Evolutionary conservation across 805 yeast genomes (phyloP).

Genomic region (Nakazawaea laoshanensis): DNA sequence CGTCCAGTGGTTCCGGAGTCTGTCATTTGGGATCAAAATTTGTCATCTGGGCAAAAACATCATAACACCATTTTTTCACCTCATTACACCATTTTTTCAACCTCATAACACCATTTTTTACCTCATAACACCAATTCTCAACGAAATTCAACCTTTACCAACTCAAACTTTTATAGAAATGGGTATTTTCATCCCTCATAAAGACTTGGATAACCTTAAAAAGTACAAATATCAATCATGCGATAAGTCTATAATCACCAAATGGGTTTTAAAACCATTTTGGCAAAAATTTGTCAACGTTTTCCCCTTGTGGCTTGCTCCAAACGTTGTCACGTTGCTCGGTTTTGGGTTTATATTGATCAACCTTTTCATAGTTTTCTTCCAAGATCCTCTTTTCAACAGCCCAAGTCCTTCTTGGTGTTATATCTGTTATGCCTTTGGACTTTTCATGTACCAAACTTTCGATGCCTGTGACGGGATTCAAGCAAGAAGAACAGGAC

Average conservation of each 20-base stretch:
- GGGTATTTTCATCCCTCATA: constrained; percentile 60
- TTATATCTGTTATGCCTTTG: constrained; percentile 68
- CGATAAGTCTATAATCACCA: constrained; percentile 74
- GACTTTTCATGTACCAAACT: constrained; percentile 85
- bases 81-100: no score
- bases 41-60: no score
- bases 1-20: constrained; percentile 52
- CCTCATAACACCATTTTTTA: no score
- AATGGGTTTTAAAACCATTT: constrained; percentile 70
- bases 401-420: constrained; percentile 67
- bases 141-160: no score
- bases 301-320: constrained; percentile 87
- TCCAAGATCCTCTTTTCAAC: constrained; percentile 60
- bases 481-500: constrained; percentile 94
- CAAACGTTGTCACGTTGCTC: constrained; percentile 76
- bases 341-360: constrained; percentile 68
- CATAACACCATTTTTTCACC: no score
- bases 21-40: no score
- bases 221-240: constrained; percentile 62
- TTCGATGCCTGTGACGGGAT: constrained; percentile 95
- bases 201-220: constrained; percentile 42
- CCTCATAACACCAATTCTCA: no score
- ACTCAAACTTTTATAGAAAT: no score
- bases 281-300: constrained; percentile 67
- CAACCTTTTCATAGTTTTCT: constrained; percentile 57